Base-by-base conservation (phyloP, 2,329 filamentous ascomycete genomes). In the Periglandula ipomoeae region DNA sequence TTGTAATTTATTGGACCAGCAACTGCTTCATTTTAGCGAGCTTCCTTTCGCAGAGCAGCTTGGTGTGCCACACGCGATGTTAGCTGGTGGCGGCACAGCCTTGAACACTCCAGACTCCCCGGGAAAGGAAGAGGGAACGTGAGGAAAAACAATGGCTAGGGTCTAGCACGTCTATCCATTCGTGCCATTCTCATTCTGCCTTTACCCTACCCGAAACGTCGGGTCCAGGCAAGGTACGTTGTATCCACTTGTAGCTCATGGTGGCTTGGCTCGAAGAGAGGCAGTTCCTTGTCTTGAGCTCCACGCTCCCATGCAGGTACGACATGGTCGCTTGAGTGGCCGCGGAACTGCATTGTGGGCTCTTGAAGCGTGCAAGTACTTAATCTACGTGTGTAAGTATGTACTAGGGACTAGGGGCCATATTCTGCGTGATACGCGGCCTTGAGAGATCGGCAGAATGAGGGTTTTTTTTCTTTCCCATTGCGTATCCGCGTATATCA, bases 241-340 rank as follows among this genome's bases (percentile, higher is more conserved):
- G 42, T 46, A 27, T 27, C 26, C 26, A 27, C 26, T 27, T 27
- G 11, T 27, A 27, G 26, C 26, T 27, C 11, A n/a, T n/a, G n/a
- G n/a, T n/a, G n/a, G n/a, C n/a, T n/a, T n/a, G n/a, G n/a, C n/a
- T n/a, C n/a, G n/a, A n/a, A n/a, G n/a, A n/a, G n/a, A n/a, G n/a
- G n/a, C 4, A 10, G 17, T 38, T 22, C 35, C 35, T 11, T 22
- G 30, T 5, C 10, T 50, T 24, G 38, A 50, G 44, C 37, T 30
- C 39, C 42, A 47, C 30, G 34, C 19, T 38, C 44, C 19, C 34
- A 46, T 52, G 50, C 50, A 52, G 50, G 50, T 50, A 52, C 50
- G 43, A 42, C 39, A 45, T 24, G 44, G 40, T 20, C n/a, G 40
- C 40, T 39, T 37, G 19, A 44, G 24, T 38, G 41, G 47, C 40